Conservation (phyloP, 176 grass and related monocot genomes). For the Raddia distichophylla region DNA sequence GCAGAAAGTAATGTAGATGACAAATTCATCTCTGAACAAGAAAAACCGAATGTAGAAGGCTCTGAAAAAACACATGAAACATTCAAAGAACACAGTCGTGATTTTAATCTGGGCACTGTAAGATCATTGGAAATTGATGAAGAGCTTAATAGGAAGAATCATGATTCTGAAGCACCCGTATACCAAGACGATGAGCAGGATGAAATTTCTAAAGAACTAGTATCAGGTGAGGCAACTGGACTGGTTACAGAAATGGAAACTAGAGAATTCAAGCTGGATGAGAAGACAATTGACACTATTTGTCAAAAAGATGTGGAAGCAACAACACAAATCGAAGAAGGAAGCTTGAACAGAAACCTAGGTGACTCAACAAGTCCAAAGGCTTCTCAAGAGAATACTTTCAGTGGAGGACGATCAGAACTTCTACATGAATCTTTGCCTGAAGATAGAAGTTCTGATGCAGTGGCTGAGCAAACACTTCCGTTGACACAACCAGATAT, state of each 20-base stretch:
- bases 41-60: slow-evolving; percentile 37
- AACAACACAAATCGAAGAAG: slow-evolving; percentile 27
- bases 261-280: slow-evolving; percentile 27
- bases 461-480: slow-evolving; percentile 25
- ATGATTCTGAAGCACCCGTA: slow-evolving; percentile 36
- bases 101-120: slow-evolving; percentile 30
- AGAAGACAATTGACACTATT: slow-evolving; percentile 29
- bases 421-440: slow-evolving; percentile 29
- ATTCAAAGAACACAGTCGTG: slow-evolving; percentile 31
- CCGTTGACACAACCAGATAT: slow-evolving; percentile 33
- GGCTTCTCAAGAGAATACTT: slow-evolving; percentile 41
- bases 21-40: slow-evolving; percentile 33
- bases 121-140: slow-evolving; percentile 39
- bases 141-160: slow-evolving; percentile 31
- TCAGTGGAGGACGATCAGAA: slow-evolving; percentile 37
- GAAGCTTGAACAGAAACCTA: slow-evolving; percentile 39
- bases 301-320: slow-evolving; percentile 37
- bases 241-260: slow-evolving; percentile 29
- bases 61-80: slow-evolving; percentile 45
- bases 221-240: slow-evolving; percentile 28
- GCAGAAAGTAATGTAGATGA: slow-evolving; percentile 38
- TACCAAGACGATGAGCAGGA: slow-evolving; percentile 34
- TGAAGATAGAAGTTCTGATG: slow-evolving; percentile 29
- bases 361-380: slow-evolving; percentile 36
- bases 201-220: slow-evolving; percentile 42